Percentiles rank a stretch among this genome's conserved stretches.
phyloP scores from a whole-genome alignment of 2,329 filamentous ascomycete species.

The Fusarium compactum region DNA sequence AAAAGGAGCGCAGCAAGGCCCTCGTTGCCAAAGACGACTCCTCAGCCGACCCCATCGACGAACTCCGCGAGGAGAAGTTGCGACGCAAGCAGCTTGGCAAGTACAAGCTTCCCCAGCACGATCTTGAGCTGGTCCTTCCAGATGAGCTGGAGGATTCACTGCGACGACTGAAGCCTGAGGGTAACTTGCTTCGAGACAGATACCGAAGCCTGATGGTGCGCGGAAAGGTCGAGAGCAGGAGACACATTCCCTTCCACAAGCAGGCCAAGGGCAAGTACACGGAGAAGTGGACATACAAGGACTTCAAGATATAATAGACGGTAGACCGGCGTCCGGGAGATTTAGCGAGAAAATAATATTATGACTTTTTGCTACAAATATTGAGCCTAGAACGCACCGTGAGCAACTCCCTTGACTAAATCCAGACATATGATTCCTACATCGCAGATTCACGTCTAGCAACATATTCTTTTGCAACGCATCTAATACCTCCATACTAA shows the following conservation, averaged over 20 bases:
- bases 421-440: background rate
- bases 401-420: conserved; percentile 1
- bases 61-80: conserved; percentile 72
- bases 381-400: background rate
- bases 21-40: conserved; percentile 57
- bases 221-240: conserved; percentile 88
- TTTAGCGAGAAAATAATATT: conserved; percentile 42
- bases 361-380: conserved; percentile 26
- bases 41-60: conserved; percentile 62
- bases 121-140: conserved; percentile 83
- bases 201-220: conserved; percentile 90
- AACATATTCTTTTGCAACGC: conserved; percentile 12
- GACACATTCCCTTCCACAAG: conserved; percentile 82
- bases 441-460: conserved; percentile 7
- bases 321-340: conserved; percentile 22
- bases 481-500: conserved; percentile 9
- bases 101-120: conserved; percentile 78
- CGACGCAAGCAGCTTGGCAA: conserved; percentile 81
- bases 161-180: conserved; percentile 88
- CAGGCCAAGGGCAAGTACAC: conserved; percentile 84
- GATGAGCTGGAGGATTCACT: conserved; percentile 87
- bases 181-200: conserved; percentile 92
- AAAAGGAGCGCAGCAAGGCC: conserved; percentile 65
- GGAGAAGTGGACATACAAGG: conserved; percentile 98
- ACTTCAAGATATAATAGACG: conserved; percentile 68